Base-by-base conservation (phyloP, 2,329 filamentous ascomycete genomes). In the Ceratocystis ficicola region DNA sequence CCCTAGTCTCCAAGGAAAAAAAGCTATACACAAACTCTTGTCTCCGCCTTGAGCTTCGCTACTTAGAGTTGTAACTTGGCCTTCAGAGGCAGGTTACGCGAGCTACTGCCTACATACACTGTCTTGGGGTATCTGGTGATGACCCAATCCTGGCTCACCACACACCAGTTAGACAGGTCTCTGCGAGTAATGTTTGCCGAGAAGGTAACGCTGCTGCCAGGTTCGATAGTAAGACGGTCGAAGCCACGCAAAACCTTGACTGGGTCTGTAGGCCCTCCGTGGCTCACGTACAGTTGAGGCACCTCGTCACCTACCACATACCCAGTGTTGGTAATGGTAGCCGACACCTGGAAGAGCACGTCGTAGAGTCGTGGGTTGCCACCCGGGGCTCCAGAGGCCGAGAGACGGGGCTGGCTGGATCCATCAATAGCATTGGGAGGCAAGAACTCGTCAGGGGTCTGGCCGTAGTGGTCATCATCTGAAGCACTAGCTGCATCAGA, bases 121-220 rank as follows among this genome's bases (percentile, higher is more conserved):
- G 73, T 83, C 78, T 85, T 85, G 66, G 77, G 72, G 60, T 75
- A 71, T 20, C 76, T 70, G 7, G 76, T 79, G n/a, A 84, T 71
- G 59, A 90, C 82, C 92, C 93, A 97, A 78, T 96, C 86, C 79
- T 96, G 92, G n/a, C 77, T 74, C 1, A 73, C 79, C 0, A 83
- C 78, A 70, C 96, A 89, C 92, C 93, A 96, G 77, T 91, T 94
- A 73, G 87, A 90, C 66, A 96, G 70, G 72, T 96, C 93, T 66
- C 90, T 85, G 48, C 92, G 82, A 5, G 86, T 91, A 65, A 96
- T 75, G 17, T 85, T 81, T 0, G 83, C 85, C 0, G 75, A 79
- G 78, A 94, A 95, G 1, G 80, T 83, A 2, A 77, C 79, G 63
- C 81, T 84, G 74, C 84, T 74, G n/a, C 89, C 90, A 0, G 89